phyloP scores from a whole-genome alignment of 371 early-diverging fungal species.

The Mucor racemosus region DNA sequence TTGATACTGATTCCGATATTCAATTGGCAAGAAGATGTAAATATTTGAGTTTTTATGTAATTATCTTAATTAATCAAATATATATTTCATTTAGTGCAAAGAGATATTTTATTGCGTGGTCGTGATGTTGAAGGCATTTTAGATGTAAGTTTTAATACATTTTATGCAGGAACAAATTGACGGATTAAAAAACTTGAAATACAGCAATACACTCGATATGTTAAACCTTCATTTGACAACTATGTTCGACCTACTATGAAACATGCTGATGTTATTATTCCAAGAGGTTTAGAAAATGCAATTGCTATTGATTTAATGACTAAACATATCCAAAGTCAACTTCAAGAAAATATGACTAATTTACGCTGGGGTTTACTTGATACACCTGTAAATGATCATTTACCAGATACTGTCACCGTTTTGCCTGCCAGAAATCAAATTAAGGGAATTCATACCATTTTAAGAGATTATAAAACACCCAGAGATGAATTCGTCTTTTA shows the following conservation, averaged over 20 bases:
- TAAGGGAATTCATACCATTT: slow-evolving; percentile 82
- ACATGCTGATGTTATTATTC: slow-evolving; percentile 87
- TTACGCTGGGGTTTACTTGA: slow-evolving; percentile 69
- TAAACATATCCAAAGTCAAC: slow-evolving; percentile 83
- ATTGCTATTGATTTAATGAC: slow-evolving; percentile 92
- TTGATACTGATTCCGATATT: slow-evolving; percentile 93
- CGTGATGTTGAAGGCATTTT: slow-evolving; percentile 84
- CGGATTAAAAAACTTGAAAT: not conserved
- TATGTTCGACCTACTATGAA: slow-evolving; percentile 88
- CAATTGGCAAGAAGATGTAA: slow-evolving; percentile 84
- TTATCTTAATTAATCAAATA: not conserved
- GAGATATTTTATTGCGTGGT: slow-evolving; percentile 89
- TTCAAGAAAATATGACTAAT: slow-evolving; percentile 72
- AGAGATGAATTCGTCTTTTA: slow-evolving; percentile 91
- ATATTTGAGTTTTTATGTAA: slow-evolving; percentile 15
- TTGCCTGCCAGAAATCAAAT: slow-evolving; percentile 73
- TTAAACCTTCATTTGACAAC: slow-evolving; percentile 91
- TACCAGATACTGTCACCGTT: slow-evolving; percentile 62
- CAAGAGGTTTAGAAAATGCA: slow-evolving; percentile 87
- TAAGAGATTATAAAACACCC: slow-evolving; percentile 73
- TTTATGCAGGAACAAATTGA: not conserved
- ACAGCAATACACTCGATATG: slow-evolving; percentile 86
- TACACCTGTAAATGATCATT: slow-evolving; percentile 39
- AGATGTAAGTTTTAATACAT: slow-evolving; percentile 40
- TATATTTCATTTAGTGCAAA: slow-evolving; percentile 52